Conservation (phyloP, 192 early-diverging fungal species). For the Coemansia sp. region DNA sequence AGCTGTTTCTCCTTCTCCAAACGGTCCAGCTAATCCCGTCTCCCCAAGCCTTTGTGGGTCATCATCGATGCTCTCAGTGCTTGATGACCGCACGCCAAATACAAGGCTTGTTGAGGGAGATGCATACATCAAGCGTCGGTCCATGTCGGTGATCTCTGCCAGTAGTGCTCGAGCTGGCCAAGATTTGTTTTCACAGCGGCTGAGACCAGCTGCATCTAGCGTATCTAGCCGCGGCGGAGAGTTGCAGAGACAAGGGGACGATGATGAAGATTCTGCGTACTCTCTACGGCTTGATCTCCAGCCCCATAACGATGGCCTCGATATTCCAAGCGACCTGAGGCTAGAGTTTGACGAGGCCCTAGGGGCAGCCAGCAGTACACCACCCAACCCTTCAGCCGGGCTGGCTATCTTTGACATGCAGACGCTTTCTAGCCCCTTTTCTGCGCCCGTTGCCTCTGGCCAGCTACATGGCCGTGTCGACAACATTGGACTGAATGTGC, state of each 20-base stretch:
- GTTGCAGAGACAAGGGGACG: neutral
- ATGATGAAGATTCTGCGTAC: conserved; percentile 33
- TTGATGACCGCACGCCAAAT: neutral
- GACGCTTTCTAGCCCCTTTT: neutral
- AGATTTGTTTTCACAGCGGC: neutral
- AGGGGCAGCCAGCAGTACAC: conserved; percentile 24
- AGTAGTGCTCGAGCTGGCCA: conserved; percentile 6
- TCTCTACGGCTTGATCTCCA: conserved; percentile 44
- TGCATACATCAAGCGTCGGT: conserved; percentile 32
- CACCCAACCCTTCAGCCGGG: conserved; percentile 24
- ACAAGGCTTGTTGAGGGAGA: conserved; percentile 3
- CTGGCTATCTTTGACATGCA: conserved; percentile 13
- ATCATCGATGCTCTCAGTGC: conserved; percentile 14
- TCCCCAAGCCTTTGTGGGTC: conserved; percentile 7
- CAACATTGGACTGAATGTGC: conserved; percentile 26
- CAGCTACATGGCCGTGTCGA: neutral
- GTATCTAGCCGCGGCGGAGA: neutral
- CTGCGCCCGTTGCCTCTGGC: conserved; percentile 9
- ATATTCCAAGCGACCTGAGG: conserved; percentile 45
- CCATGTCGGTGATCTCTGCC: conserved; percentile 43
- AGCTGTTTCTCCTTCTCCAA: neutral
- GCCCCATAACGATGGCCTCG: conserved; percentile 22
- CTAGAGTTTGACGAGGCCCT: conserved; percentile 49
- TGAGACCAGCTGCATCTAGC: conserved; percentile 6
- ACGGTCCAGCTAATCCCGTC: neutral